These are phyloP conservation scores for Karstenula rhodostoma DNA, from an alignment of 2,329 filamentous ascomycete genomes.

Conservation along the genomic window DNA sequence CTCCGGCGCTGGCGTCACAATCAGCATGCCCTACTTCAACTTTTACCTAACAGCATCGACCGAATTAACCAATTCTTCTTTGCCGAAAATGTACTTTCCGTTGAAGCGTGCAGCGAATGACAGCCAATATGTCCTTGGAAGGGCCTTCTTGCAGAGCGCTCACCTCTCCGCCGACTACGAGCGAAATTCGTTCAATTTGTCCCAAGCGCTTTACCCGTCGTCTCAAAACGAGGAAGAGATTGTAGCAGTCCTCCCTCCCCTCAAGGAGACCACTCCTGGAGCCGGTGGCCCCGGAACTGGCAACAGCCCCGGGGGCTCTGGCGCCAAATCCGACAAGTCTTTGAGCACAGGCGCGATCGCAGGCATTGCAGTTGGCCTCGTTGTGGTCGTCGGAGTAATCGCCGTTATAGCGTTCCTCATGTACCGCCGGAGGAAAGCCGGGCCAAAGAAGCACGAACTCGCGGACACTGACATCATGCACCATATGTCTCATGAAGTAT, in stretches of 20 bases:
- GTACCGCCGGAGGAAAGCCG: slow-evolving; percentile 22
- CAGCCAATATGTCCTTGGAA: slow-evolving; percentile 48
- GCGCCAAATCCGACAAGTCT: slow-evolving; percentile 4
- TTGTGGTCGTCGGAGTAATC: slow-evolving; percentile 13
- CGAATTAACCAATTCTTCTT: slow-evolving; percentile 28
- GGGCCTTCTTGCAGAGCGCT: slow-evolving; percentile 53
- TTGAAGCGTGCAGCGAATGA: slow-evolving; percentile 48
- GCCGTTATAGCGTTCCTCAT: slow-evolving; percentile 23
- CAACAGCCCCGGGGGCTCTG: background rate
- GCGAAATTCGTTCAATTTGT: slow-evolving; percentile 35
- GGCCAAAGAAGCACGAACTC: slow-evolving; percentile 20
- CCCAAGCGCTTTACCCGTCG: slow-evolving; percentile 62
- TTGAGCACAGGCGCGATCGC: slow-evolving; percentile 35
- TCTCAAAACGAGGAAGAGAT: slow-evolving; percentile 51
- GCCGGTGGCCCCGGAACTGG: background rate
- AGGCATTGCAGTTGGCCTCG: slow-evolving; percentile 36
- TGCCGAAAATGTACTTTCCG: slow-evolving; percentile 46
- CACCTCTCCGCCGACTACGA: slow-evolving; percentile 51
- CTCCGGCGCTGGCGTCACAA: slow-evolving; percentile 36
- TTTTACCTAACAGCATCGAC: slow-evolving; percentile 44
- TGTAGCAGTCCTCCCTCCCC: slow-evolving; percentile 35
- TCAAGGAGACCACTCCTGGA: slow-evolving; percentile 14
- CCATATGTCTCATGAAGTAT: slow-evolving; percentile 17
- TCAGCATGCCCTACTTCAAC: slow-evolving; percentile 49
- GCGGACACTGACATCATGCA: slow-evolving; percentile 22